Evolutionary conservation across 345 rosid species (phyloP).

Genomic region (Melaleuca alternifolia): DNA sequence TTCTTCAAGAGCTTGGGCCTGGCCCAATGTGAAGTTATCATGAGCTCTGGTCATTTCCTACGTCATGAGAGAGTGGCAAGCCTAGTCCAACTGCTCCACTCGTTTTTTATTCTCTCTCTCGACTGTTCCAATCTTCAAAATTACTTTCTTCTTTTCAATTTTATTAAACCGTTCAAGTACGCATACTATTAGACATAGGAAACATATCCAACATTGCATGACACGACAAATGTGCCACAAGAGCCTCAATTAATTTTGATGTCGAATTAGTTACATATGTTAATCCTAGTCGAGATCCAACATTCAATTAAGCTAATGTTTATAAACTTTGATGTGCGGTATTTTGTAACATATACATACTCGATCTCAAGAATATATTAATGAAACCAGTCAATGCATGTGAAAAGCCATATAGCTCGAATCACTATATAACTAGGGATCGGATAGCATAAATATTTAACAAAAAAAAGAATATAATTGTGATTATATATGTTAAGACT

Average conservation of each 20-base stretch:
- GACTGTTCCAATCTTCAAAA: neutral
- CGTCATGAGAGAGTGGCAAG: neutral
- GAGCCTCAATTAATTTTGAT: neutral
- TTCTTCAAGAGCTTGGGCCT: neutral
- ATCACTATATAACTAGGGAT: neutral
- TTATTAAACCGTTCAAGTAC: neutral
- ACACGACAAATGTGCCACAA: neutral
- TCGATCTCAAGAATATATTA: neutral
- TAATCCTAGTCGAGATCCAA: neutral
- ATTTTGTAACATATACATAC: neutral
- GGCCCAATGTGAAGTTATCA: neutral
- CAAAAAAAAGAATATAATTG: too few relatives aligned
- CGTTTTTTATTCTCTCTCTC: neutral
- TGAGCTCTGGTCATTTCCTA: neutral
- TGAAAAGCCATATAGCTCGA: neutral
- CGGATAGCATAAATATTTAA: neutral
- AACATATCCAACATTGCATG: neutral
- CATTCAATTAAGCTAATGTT: neutral
- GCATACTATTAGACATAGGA: neutral
- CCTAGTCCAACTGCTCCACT: neutral
- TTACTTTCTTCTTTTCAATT: neutral
- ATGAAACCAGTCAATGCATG: neutral
- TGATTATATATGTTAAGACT: too few relatives aligned
- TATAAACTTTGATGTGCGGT: neutral
- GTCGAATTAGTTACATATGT: neutral